A percentile compares a stretch with the other conserved stretches of the same genome.
phyloP scores from a whole-genome alignment of 1,139 yeast genomes.

The Kurtzmaniella quercitrusa region DNA sequence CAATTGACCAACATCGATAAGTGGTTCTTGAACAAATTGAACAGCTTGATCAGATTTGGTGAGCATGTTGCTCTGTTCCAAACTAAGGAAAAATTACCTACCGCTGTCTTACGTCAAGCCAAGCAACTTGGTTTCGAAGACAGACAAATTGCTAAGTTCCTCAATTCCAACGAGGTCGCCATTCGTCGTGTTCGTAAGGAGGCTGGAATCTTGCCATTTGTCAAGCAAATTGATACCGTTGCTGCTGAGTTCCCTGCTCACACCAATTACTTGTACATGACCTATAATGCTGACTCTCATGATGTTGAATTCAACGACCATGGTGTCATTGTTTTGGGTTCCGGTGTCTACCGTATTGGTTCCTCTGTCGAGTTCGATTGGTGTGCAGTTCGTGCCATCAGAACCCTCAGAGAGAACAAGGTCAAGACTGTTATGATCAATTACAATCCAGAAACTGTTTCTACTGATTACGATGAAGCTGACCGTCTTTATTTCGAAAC shows the following conservation, averaged over 20 bases:
- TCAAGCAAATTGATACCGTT: slow-evolving; percentile 96
- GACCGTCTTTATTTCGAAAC: slow-evolving; percentile 96
- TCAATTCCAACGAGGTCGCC: slow-evolving; percentile 89
- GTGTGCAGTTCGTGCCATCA: slow-evolving; percentile 95
- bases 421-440: slow-evolving; percentile 94
- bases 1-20: slow-evolving; percentile 89
- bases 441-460: slow-evolving; percentile 97
- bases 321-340: slow-evolving; percentile 87
- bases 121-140: slow-evolving; percentile 97
- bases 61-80: slow-evolving; percentile 58
- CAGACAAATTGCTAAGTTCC: slow-evolving; percentile 89
- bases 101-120: slow-evolving; percentile 68
- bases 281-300: slow-evolving; percentile 89
- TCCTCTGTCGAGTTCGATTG: slow-evolving; percentile 94
- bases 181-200: slow-evolving; percentile 89
- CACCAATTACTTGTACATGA: slow-evolving; percentile 92
- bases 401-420: slow-evolving; percentile 86
- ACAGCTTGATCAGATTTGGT: slow-evolving; percentile 67
- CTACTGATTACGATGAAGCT: slow-evolving; percentile 97
- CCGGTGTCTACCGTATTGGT: slow-evolving; percentile 94
- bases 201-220: slow-evolving; percentile 85
- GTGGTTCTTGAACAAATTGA: slow-evolving; percentile 92
- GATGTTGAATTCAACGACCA: slow-evolving; percentile 83
- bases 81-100: slow-evolving; percentile 56
- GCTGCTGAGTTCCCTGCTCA: slow-evolving; percentile 99